Percentiles rank a stretch among this genome's conserved stretches.
Conservation (phyloP, 192 early-diverging fungal species). For the Entophlyctis luteolus region DNA sequence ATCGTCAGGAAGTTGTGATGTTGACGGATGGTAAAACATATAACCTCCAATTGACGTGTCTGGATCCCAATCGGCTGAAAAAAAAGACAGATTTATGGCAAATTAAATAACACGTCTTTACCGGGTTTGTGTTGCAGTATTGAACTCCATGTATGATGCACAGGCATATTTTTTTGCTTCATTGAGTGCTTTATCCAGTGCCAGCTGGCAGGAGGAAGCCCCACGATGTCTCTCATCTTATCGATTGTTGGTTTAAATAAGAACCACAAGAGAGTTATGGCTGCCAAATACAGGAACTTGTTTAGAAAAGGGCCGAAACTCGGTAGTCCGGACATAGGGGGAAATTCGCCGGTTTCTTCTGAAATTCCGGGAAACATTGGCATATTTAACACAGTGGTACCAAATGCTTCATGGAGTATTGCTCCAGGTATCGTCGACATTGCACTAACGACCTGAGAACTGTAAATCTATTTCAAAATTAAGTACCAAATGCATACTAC, state of each 20-base stretch:
- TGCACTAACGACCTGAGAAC: neutral
- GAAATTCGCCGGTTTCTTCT: neutral
- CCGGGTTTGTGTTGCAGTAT: neutral
- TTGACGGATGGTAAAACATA: constrained; percentile 6
- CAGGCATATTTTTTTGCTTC: neutral
- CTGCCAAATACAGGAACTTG: neutral
- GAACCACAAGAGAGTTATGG: neutral
- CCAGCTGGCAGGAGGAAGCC: neutral
- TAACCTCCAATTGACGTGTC: neutral
- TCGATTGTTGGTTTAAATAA: neutral
- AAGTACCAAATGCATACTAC: neutral
- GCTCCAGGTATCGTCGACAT: neutral
- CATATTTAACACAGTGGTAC: neutral
- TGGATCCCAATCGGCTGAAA: constrained; percentile 3
- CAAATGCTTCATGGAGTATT: constrained; percentile 1
- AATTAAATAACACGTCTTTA: neutral
- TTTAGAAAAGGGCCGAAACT: neutral
- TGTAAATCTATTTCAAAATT: neutral
- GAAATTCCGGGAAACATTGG: constrained; percentile 2
- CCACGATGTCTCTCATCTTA: neutral
- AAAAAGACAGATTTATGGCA: neutral
- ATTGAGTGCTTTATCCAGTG: neutral
- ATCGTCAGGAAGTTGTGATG: neutral
- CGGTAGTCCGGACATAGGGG: neutral
- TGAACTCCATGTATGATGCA: neutral